Base-by-base conservation (phyloP, 768 basidiomycete species). In the Heimioporus sp. region DNA sequence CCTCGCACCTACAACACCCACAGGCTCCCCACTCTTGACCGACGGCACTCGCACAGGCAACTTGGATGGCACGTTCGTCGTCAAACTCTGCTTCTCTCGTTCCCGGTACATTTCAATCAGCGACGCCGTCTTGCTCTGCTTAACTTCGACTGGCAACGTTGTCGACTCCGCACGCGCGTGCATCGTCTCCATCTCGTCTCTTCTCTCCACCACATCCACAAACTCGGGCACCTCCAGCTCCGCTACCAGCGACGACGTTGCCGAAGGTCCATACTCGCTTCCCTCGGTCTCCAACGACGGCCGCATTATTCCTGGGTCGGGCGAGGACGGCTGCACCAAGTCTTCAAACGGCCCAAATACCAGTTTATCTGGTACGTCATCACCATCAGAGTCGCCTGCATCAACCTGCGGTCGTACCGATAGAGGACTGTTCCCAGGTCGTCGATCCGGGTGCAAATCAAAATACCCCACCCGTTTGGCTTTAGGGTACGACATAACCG, bases 41-140 rank as follows among this genome's bases (percentile, higher is more conserved):
- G 63, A 41, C 11, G 64, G 17, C 35, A 65, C 60, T 30, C 67
- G 72, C 39, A 76, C 65, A 13, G 70, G 76, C 13, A 69, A 63
- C 45, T 58, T 70, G 50, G 73, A 76, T 11, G 64, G 63, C 6
- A 24, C 5, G 28, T 46, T 20, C 3, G 56, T 0, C 19, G 35
- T 1, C 38, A 56, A 42, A 47, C 46, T 57, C 49, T 75, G 79
- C 59, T 78, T 81, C 74, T 83, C 87, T 62, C 64, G 61, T 70
- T 92, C 86, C 46, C 88, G 81, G 60, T 90, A 92, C 87, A 92
- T 87, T 66, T 91, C 88, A 58, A 92, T 92, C 46, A 92, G 75
- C 2, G 84, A 80, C 4, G 87, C 83, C 1, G 89, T 90, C 71
- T 84, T 87, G 72, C 82, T 83, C 35, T 73, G 69, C 13, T 28